phyloP scores from a whole-genome alignment of 495 filamentous ascomycete genomes.

The Penicillium fimorum region DNA sequence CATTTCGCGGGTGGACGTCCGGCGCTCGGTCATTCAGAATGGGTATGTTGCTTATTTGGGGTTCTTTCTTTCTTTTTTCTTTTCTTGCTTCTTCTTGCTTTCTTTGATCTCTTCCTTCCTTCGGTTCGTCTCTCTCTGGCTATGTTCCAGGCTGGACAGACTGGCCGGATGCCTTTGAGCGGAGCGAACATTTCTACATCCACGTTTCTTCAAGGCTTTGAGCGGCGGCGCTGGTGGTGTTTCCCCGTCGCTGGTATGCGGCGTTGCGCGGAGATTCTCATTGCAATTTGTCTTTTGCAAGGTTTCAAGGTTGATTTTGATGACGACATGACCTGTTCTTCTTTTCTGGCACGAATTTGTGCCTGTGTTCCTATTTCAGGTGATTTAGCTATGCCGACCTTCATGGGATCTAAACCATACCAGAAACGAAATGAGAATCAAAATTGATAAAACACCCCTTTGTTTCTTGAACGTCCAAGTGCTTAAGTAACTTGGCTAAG shows the following conservation, averaged over 20 bases:
- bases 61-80: conserved; percentile 11
- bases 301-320: conserved; percentile 14
- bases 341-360: not conserved
- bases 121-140: not conserved
- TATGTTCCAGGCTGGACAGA: not conserved
- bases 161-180: conserved; percentile 5
- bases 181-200: conserved; percentile 4
- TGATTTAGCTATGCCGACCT: conserved; percentile 6
- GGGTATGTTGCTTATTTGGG: conserved; percentile 9
- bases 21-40: conserved; percentile 19
- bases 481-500: not conserved
- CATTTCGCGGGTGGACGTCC: conserved; percentile 27
- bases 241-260: conserved; percentile 25
- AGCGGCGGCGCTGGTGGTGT: conserved; percentile 44
- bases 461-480: not conserved
- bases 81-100: conserved; percentile 6
- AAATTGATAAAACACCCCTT: not conserved
- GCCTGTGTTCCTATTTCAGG: conserved; percentile 10
- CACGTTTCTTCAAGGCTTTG: conserved; percentile 23
- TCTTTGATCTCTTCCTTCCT: not conserved
- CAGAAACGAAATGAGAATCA: conserved; percentile 4
- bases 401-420: conserved; percentile 9
- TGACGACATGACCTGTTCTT: conserved; percentile 22
- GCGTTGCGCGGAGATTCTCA: conserved; percentile 23
- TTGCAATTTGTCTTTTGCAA: conserved; percentile 10